phyloP scores from a whole-genome alignment of 441 rosid species.

The Euphorbia schlechtendalii region DNA sequence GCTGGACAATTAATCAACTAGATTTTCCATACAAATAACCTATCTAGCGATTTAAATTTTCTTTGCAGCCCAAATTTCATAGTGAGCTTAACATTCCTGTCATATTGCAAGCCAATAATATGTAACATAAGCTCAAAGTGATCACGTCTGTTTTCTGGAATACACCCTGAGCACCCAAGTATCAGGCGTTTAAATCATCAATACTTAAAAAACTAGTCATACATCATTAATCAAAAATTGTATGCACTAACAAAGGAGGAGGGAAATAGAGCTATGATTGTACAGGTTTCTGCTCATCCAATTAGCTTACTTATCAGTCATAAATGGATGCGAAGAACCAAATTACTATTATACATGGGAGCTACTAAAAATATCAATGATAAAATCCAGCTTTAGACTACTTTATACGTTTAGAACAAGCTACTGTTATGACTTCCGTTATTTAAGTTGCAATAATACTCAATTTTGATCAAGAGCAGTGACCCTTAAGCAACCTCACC shows the following conservation, averaged over 20 bases:
- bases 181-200: not conserved
- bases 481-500: slow-evolving; percentile 4
- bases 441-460: not conserved
- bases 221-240: no score
- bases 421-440: not conserved
- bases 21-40: not conserved
- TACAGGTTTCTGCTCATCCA: not conserved
- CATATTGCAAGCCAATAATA: not conserved
- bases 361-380: no score
- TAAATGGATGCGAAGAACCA: not conserved
- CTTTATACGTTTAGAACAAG: not conserved
- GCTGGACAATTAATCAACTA: not conserved
- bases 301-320: not conserved
- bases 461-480: not conserved
- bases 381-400: not conserved
- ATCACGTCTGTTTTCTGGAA: not conserved
- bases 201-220: not conserved
- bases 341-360: not conserved
- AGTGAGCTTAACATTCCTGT: not conserved
- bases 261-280: not conserved
- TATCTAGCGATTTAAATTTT: not conserved
- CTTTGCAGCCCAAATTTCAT: not conserved
- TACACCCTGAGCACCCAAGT: not conserved
- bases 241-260: not conserved
- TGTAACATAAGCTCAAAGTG: not conserved